A percentile compares a stretch with the other conserved stretches of the same genome.
Evolutionary conservation across 352 stramenopile genomes (phyloP).

Genomic region (Thraustochytrium striatum): DNA sequence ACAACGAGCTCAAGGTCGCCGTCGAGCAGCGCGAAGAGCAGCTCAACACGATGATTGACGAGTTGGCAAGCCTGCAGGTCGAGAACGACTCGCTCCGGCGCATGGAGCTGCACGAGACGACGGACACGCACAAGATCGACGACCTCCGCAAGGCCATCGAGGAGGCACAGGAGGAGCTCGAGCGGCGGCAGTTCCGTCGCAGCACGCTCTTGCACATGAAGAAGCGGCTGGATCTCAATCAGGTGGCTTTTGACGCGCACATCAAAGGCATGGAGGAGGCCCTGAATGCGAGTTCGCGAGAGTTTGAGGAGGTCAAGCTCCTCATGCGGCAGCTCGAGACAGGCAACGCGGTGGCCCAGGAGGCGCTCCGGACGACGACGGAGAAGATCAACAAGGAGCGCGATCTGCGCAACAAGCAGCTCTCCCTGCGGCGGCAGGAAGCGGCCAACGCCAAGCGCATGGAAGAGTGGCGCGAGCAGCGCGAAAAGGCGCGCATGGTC

Average conservation of each 20-base stretch:
- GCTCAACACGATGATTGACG: constrained; percentile 32
- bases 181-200: not conserved
- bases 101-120: constrained; percentile 44
- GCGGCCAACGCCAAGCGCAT: constrained; percentile 25
- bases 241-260: constrained; percentile 43
- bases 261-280: constrained; percentile 46
- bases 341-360: constrained; percentile 22
- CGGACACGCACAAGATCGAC: constrained; percentile 15
- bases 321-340: constrained; percentile 43
- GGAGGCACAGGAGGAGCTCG: not conserved
- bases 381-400: constrained; percentile 3
- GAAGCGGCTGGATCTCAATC: constrained; percentile 22
- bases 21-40: not conserved
- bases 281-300: constrained; percentile 38
- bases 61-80: constrained; percentile 17
- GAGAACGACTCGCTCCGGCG: constrained; percentile 34
- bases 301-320: constrained; percentile 42
- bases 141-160: not conserved
- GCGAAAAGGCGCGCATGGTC: constrained; percentile 36
- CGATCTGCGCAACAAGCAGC: constrained; percentile 33
- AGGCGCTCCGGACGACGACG: not conserved
- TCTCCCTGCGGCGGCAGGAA: constrained; percentile 17
- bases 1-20: constrained; percentile 42
- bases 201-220: constrained; percentile 27
- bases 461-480: constrained; percentile 42